Conservation (phyloP, 2,329 filamentous ascomycete species). For the Sordariomycetes sp. region DNA sequence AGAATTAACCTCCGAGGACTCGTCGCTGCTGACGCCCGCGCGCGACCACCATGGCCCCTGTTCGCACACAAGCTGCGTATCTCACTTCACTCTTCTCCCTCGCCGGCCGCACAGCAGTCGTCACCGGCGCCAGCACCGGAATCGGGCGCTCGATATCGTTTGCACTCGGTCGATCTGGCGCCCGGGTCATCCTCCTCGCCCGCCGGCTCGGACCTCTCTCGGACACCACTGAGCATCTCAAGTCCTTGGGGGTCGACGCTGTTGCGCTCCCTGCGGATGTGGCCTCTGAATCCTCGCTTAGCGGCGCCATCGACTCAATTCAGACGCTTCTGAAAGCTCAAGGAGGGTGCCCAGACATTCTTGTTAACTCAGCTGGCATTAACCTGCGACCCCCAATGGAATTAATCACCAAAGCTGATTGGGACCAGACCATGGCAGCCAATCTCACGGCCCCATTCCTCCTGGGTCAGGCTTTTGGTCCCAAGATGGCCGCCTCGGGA, state of each 20-base stretch:
- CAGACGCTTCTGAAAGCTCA: no score
- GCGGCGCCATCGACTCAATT: conserved; percentile 8
- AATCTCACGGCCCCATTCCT: conserved; percentile 23
- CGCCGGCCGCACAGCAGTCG: conserved; percentile 16
- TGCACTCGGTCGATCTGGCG: conserved; percentile 18
- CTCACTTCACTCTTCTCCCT: conserved; percentile 22
- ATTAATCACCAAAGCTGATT: conserved; percentile 13
- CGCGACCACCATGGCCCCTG: no score
- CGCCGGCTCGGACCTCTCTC: conserved; percentile 13
- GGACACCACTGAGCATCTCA: conserved; percentile 13
- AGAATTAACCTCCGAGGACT: no score
- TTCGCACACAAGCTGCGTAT: no score
- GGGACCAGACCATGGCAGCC: conserved; percentile 19
- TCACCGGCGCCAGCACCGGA: conserved; percentile 23
- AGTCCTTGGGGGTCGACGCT: conserved; percentile 13
- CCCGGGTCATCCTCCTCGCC: conserved; percentile 19
- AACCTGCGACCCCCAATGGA: conserved; percentile 19
- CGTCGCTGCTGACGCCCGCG: no score
- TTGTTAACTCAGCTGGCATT: conserved; percentile 21
- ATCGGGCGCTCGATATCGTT: conserved; percentile 22
- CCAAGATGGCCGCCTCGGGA: conserved; percentile 18
- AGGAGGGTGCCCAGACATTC: conserved; percentile 17
- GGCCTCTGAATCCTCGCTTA: conserved; percentile 11
- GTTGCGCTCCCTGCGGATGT: conserved; percentile 8
- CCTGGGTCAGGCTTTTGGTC: conserved; percentile 20